phyloP scores from a whole-genome alignment of 1,284 basidiomycete genomes.

The Bjerkandera adusta region DNA sequence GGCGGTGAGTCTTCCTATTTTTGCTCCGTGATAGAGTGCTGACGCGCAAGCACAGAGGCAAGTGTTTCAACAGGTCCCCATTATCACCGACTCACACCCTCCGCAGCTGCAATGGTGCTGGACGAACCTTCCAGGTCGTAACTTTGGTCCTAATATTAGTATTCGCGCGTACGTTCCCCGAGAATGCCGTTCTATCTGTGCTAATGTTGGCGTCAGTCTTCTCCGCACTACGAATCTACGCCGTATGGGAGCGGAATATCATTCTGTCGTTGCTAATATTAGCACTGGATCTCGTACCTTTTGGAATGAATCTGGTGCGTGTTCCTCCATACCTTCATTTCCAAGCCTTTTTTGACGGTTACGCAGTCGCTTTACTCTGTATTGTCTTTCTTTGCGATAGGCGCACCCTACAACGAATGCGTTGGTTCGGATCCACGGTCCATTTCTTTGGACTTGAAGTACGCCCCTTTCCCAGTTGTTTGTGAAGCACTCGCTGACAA shows the following conservation, averaged over 20 bases:
- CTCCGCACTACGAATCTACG: slow-evolving; percentile 10
- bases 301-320: slow-evolving; percentile 10
- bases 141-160: background rate
- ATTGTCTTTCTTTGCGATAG: background rate
- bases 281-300: slow-evolving; percentile 2
- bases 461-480: background rate
- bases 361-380: background rate
- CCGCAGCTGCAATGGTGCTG: slow-evolving; percentile 1
- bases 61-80: no score
- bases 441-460: background rate
- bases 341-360: background rate
- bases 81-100: background rate
- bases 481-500: no score
- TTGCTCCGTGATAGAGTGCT: no score
- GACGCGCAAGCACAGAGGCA: no score
- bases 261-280: slow-evolving; percentile 1
- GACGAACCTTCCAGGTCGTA: background rate
- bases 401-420: background rate
- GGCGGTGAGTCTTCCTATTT: background rate
- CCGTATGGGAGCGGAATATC: slow-evolving; percentile 8
- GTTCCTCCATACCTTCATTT: background rate
- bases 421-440: background rate
- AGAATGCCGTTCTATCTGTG: no score
- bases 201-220: slow-evolving; percentile 1
- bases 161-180: slow-evolving; percentile 1